Percentiles rank a stretch among this genome's conserved stretches.
These are phyloP conservation scores for Pseudogymnoascus sp. DNA, from an alignment of 2,329 filamentous ascomycete genomes.

Conservation along the genomic window DNA sequence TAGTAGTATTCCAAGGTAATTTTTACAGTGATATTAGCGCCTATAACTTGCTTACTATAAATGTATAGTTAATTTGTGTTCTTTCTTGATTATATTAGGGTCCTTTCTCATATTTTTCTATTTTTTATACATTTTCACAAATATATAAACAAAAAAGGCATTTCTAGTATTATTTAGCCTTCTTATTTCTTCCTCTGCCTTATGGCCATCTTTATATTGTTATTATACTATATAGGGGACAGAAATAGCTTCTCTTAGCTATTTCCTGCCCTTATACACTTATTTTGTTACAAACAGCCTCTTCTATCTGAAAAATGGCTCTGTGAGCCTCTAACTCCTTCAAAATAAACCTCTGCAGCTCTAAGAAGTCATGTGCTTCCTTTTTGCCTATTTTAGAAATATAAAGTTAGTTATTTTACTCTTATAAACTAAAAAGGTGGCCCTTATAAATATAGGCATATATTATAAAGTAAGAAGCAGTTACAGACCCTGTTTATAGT, in stretches of 20 bases:
- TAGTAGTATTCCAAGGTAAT: too few relatives aligned
- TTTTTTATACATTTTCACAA: neutral
- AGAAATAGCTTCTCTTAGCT: neutral
- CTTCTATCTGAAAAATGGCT: neutral
- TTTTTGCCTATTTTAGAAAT: neutral
- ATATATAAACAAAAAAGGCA: neutral
- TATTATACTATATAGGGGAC: neutral
- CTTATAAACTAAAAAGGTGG: neutral
- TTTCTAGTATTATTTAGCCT: neutral
- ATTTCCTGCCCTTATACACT: neutral
- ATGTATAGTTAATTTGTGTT: too few relatives aligned
- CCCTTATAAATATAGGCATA: neutral
- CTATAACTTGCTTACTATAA: too few relatives aligned
- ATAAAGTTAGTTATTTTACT: neutral
- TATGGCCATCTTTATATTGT: neutral
- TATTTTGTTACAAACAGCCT: neutral
- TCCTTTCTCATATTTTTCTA: neutral
- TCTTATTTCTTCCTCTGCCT: neutral
- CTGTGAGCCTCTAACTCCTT: neutral
- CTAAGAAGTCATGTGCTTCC: neutral
- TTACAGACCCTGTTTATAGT: neutral
- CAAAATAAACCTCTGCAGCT: neutral
- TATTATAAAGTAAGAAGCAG: neutral
- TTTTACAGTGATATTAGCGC: too few relatives aligned
- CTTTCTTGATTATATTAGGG: neutral